Conservation (phyloP, 2,329 filamentous ascomycete species). For the Colletotrichum sublineola region DNA sequence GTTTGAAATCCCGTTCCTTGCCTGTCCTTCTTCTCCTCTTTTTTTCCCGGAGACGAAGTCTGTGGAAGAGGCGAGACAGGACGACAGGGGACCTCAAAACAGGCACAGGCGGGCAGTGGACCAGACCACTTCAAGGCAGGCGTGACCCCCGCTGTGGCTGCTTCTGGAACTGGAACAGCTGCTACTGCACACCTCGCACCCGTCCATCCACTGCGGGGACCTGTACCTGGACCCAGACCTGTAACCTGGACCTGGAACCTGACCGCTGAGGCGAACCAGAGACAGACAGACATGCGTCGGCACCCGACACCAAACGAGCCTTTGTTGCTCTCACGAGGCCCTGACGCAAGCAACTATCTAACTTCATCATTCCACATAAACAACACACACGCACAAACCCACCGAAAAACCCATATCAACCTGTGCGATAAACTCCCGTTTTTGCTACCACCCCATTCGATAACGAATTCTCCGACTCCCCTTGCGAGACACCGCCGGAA, state of each 20-base stretch:
- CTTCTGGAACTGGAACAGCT: slow-evolving; percentile 1
- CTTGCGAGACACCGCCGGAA: neutral
- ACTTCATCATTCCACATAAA: slow-evolving; percentile 22
- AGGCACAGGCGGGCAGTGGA: neutral
- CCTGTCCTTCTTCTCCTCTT: neutral
- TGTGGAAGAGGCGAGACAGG: neutral
- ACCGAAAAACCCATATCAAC: neutral
- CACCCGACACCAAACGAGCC: neutral
- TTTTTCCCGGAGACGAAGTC: neutral
- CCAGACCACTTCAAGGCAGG: neutral
- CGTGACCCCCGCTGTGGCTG: neutral
- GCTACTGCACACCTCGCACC: neutral
- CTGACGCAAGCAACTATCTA: slow-evolving; percentile 27
- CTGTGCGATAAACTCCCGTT: neutral
- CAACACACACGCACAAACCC: neutral
- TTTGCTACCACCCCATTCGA: neutral
- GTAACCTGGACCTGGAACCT: neutral
- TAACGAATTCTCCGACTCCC: neutral
- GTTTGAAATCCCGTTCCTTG: too few relatives aligned
- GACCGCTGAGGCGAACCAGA: slow-evolving; percentile 9
- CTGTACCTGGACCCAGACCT: neutral
- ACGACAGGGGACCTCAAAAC: slow-evolving; percentile 13
- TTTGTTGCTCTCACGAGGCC: slow-evolving; percentile 10
- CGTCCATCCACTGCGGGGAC: neutral
- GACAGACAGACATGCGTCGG: neutral